Conservation (phyloP, 2,329 filamentous ascomycete species). For the Ceratocystis colombiana region DNA sequence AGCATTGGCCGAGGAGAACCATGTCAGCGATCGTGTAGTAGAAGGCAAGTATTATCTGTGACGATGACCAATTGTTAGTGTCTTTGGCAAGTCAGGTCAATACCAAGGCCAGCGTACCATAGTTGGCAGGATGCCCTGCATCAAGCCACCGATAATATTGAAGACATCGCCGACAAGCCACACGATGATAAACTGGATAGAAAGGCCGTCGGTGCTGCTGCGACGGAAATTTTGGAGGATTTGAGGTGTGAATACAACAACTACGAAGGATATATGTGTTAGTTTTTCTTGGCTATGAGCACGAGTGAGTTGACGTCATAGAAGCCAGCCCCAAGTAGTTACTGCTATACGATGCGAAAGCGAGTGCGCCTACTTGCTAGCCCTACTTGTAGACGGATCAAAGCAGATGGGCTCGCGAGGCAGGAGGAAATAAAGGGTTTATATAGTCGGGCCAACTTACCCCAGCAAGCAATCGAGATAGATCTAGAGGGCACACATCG, state of each 20-base stretch:
- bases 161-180: slow-evolving; percentile 94
- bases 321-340: background rate
- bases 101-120: slow-evolving; percentile 48
- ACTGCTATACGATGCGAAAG: background rate
- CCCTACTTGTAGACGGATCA: background rate
- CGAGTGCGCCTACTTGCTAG: background rate
- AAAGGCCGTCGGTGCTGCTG: slow-evolving; percentile 75
- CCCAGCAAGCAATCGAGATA: slow-evolving; percentile 92
- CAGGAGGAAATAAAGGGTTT: too few species aligned
- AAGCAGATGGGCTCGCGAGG: background rate
- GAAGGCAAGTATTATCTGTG: slow-evolving; percentile 71
- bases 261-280: slow-evolving; percentile 31
- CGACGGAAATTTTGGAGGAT: slow-evolving; percentile 91
- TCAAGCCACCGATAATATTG: slow-evolving; percentile 84
- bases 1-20: slow-evolving; percentile 77
- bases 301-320: background rate
- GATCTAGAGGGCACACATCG: slow-evolving; percentile 45
- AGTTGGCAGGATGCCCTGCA: slow-evolving; percentile 85
- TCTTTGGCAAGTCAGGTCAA: background rate
- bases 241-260: slow-evolving; percentile 93
- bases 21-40: slow-evolving; percentile 91
- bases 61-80: background rate
- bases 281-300: background rate
- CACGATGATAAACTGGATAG: slow-evolving; percentile 80
- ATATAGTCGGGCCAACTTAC: slow-evolving; percentile 27